Percentiles rank a stretch among this genome's conserved stretches.
Evolutionary conservation across 495 filamentous ascomycete species (phyloP).

Genomic region (Neurospora terricola): DNA sequence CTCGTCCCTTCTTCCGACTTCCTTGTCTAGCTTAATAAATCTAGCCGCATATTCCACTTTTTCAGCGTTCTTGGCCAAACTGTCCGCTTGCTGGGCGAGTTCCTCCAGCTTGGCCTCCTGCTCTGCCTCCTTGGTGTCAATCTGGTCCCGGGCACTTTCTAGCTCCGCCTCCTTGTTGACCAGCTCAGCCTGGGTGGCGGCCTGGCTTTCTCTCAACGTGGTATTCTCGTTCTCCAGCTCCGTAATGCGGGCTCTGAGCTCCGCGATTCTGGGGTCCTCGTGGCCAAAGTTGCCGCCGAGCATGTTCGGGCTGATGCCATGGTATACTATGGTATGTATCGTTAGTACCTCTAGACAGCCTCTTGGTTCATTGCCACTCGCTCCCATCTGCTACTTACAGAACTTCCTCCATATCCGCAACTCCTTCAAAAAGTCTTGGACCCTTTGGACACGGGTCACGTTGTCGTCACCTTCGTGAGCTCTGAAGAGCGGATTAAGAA

Average conservation of each 20-base stretch:
- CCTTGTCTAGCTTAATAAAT: neutral
- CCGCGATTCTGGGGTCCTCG: neutral
- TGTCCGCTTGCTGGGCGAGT: neutral
- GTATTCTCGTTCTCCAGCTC: neutral
- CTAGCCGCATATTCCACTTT: neutral
- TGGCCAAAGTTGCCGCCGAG: neutral
- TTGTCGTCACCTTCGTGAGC: neutral
- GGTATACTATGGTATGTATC: neutral
- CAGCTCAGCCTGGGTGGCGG: neutral
- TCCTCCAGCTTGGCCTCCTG: neutral
- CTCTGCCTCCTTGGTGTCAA: neutral
- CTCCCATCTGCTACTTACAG: neutral
- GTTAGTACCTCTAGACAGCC: neutral
- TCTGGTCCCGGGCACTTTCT: neutral
- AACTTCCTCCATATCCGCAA: neutral
- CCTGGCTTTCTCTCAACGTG: neutral
- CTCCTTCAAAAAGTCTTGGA: neutral
- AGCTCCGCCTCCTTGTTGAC: neutral
- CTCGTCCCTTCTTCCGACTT: neutral
- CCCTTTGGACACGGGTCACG: neutral
- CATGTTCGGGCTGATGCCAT: neutral
- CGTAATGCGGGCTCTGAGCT: neutral
- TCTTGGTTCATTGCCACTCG: neutral
- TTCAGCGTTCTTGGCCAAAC: neutral
- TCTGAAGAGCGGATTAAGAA: neutral